A percentile compares a stretch with the other conserved stretches of the same genome.
These are phyloP conservation scores for Podospora pseudoanserina DNA, from an alignment of 495 filamentous ascomycete species.

Conservation along the genomic window DNA sequence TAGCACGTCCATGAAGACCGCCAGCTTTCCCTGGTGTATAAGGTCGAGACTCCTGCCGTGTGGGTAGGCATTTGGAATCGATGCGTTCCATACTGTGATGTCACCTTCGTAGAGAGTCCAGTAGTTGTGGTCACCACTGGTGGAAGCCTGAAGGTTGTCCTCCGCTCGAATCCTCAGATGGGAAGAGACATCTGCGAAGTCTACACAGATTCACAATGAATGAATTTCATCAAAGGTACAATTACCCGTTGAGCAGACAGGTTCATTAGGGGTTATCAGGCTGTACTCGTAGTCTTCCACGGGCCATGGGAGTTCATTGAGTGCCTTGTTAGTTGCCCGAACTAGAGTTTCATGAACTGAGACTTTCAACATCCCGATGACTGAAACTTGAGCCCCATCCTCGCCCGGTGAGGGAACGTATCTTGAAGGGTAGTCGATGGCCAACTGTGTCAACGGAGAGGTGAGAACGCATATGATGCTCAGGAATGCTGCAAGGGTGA, in stretches of 20 bases:
- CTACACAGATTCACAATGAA: background rate
- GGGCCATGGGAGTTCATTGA: background rate
- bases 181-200: background rate
- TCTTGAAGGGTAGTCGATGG: conserved; percentile 8
- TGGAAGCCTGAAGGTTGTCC: background rate
- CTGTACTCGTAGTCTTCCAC: background rate
- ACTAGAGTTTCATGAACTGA: background rate
- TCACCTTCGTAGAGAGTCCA: background rate
- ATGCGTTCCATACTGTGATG: background rate
- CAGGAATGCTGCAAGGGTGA: conserved; percentile 9
- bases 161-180: background rate
- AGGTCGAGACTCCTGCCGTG: background rate
- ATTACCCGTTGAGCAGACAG: background rate
- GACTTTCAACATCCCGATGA: background rate
- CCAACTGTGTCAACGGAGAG: conserved; percentile 12
- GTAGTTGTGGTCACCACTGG: background rate
- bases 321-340: background rate
- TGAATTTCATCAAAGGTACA: background rate
- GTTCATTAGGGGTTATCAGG: background rate
- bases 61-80: background rate
- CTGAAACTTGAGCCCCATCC: background rate
- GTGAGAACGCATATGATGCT: conserved; percentile 6
- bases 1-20: background rate
- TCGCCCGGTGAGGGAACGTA: background rate
- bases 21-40: background rate